Base-by-base conservation (phyloP, 1,284 basidiomycete species). In the Ceratobasidium sp. region DNA sequence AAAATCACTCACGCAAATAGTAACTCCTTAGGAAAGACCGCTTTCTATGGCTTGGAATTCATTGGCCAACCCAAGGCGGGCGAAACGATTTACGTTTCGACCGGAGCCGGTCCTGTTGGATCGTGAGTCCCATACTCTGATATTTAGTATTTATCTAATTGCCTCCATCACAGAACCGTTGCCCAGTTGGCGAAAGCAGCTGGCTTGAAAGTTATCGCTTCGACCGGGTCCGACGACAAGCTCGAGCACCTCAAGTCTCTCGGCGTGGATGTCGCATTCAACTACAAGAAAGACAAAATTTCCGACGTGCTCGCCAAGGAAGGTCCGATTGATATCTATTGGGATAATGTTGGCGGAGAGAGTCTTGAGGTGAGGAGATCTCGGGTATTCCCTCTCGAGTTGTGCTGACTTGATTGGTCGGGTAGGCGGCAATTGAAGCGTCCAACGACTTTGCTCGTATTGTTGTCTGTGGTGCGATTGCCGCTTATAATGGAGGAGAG, bases 221-320 rank as follows among this genome's bases (percentile, higher is more conserved):
- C 93, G 1, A 91, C 92, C 0, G 93, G 93, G 0, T 90, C 91
- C 0, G 87, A 90, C 10, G 90, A 91, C 71, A 95, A 95, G 83
- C 90, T 92, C 70, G 83, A 86, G 13, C 92, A 90, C 83, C 87
- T 93, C 80, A 89, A 89, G 80, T 83, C 83, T 62, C 83, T 94
- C 61, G 92, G 93, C 0, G 90, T 90, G 4, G 92, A 95, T 82
- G 88, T 90, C 15, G 90, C 88, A 0, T 90, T 94, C 85, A 93
- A 94, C 84, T 94, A 95, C 86, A 94, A 94, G 84, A 88, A 85
- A 0, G 84, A 84, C n/a, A 84, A 85, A 62, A 89, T 89, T 10
- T 84, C 84, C 54, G 85, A 89, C 38, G 87, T 91, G 2, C 87
- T 94, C 78, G 85, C 86, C 80, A 87, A 88, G 81, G 87, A 91